Percentiles rank a stretch among this genome's conserved stretches.
Evolutionary conservation across 2,329 filamentous ascomycete genomes (phyloP).

Genomic region (Pleomassaria siparia): DNA sequence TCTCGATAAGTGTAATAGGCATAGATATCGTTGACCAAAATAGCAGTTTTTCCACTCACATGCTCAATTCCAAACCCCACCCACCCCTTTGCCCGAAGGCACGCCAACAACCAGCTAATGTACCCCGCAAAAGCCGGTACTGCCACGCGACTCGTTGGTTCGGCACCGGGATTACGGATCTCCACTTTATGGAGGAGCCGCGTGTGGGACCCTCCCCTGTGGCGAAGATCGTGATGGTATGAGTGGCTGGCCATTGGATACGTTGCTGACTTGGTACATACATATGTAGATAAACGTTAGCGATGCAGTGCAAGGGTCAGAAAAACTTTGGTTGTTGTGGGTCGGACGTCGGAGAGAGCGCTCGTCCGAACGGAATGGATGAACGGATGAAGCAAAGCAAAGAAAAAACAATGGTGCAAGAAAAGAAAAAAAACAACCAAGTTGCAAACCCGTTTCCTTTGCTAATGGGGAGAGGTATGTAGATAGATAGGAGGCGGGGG

Average conservation of each 20-base stretch:
- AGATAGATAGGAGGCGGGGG: too few species aligned
- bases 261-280: neutral
- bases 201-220: neutral
- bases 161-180: constrained; percentile 4
- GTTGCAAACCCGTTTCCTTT: too few species aligned
- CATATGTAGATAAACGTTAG: too few species aligned
- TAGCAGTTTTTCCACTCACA: neutral
- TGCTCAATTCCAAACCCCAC: neutral
- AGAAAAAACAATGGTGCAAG: too few species aligned
- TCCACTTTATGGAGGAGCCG: constrained; percentile 2
- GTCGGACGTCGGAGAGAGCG: too few species aligned
- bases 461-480: too few species aligned
- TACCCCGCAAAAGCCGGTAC: constrained; percentile 5
- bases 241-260: neutral
- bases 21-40: neutral
- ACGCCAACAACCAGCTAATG: neutral
- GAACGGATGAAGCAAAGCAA: too few species aligned
- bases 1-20: neutral
- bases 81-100: constrained; percentile 8
- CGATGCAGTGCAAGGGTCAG: too few species aligned
- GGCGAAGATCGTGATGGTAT: neutral
- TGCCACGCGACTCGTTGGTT: neutral
- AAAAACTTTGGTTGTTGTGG: too few species aligned
- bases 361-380: too few species aligned
- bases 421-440: too few species aligned